Evolutionary conservation across 371 early-diverging fungal genomes (phyloP), one percentile per base, ranked within the genome.

Genomic region (Choanephora cucurbitarum): DNA sequence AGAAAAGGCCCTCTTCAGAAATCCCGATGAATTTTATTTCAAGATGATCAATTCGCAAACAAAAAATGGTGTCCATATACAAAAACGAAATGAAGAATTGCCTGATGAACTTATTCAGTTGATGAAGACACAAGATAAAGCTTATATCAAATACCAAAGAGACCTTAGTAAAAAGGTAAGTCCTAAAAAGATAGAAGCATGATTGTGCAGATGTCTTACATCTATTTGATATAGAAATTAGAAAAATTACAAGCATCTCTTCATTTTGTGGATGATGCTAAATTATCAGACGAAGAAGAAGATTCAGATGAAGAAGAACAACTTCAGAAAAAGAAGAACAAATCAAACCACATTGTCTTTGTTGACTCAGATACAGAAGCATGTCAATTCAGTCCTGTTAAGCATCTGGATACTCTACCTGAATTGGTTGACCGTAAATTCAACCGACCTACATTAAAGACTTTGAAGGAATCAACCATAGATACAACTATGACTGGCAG

Each of bases 11-110:
- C 70, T 85, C 31, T 79, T 84, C 55, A 78, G 90, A 57, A 98
- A 98, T 81, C 94, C 93, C 7, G 98, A 98, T 75, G 98, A 98
- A 80, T 98, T 98, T 71, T 96, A 97, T 81, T 94, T 91, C 70
- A 92, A 88, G 69, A 98, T 98, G 98, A 84, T 95, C 73, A 90
- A 88, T 55, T 61, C 86, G 21, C 82, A 86, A 57, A 91, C 93
- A 37, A 88, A 84, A 77, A 80, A 82, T 32, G 96, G 97, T 28
- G 91, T 89, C 0, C 95, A 95, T 58, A 68, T 90, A 23, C 74
- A 78, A 40, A 83, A 93, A 64, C 80, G 94, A 22, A 86, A 87
- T 53, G 77, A 89, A 40, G 77, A 82, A 49, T 79, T 93, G 28
- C 82, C 91, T 10, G 78, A 72, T 15, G 97, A 96, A 18, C 83